Base-by-base conservation (phyloP, 306 rosid genomes). In the Pterocarpus santalinus region DNA sequence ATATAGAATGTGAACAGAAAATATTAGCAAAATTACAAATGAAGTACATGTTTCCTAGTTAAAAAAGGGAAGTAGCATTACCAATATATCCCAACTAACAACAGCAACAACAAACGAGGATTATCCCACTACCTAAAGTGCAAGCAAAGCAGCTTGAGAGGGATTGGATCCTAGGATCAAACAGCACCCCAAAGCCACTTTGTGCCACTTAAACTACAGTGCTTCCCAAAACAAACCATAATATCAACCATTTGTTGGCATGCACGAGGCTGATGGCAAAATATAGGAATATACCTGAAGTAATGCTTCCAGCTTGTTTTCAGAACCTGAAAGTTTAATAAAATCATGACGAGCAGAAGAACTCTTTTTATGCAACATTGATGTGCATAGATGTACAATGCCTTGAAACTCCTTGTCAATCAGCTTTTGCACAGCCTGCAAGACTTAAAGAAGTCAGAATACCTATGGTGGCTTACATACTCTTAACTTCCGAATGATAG, bases 341-440 rank as follows among this genome's bases (percentile, higher is more conserved):
- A 95, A 95, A 89, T 95, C 99, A 83, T 95, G 99, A 47, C 97
- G 97, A 65, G 98, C 97, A 49, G 97, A 82, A 76, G 98, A 89
- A 84, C 91, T 85, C 79, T 88, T 95, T 73, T 91, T 95, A 80
- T 95, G 98, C 78, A 95, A 76, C 5, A 97, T 51, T 17, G 97
- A 90, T n/a, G 98, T 95, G 75, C 93, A 92, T 84, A 95, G 80
- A 88, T 95, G 97, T 62, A 65, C 86, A 81, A 95, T 91, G 85
- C 98, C 98, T 87, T 88, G 92, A 79, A 93, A 95, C 85, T 93
- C 99, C 83, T 95, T 98, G 61, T 95, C 97, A 43, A 95, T 13
- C 83, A 95, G 92, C 60, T 43, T 88, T 87, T 95, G 98, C 90
- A 95, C 99, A 76, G 90, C 97, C 98, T 95, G 91, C 61, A 80